Evolutionary conservation across 1,284 basidiomycete genomes (phyloP).

Genomic region (Takashimella tepidaria): DNA sequence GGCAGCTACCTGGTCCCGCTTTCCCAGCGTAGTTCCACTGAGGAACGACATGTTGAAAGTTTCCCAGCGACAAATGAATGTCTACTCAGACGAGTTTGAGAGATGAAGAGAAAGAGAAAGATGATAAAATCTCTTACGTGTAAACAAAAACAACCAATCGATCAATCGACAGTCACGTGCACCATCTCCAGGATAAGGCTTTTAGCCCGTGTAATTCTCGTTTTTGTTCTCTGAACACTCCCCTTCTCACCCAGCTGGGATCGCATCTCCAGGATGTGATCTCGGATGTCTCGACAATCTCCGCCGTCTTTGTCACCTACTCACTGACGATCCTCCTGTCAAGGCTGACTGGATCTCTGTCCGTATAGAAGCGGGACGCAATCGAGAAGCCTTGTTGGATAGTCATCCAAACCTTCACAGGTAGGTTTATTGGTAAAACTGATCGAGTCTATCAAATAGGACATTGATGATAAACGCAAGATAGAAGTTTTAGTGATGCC

Average conservation of each 20-base stretch:
- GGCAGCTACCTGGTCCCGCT: constrained; percentile 4
- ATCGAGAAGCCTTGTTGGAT: constrained; percentile 14
- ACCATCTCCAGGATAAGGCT: constrained; percentile 35
- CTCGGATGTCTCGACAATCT: constrained; percentile 29
- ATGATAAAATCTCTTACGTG: not conserved
- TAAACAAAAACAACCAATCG: not conserved
- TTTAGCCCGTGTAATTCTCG: constrained; percentile 39
- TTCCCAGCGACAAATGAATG: too few relatives aligned
- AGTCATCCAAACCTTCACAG: constrained; percentile 17
- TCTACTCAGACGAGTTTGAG: too few relatives aligned
- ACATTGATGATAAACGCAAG: too few relatives aligned
- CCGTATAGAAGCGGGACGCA: constrained; percentile 31
- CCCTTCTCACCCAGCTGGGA: constrained; percentile 58
- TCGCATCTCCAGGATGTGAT: constrained; percentile 49
- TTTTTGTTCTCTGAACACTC: constrained; percentile 31
- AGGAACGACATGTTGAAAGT: constrained; percentile 18
- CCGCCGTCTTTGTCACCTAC: constrained; percentile 31
- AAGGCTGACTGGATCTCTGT: constrained; percentile 42
- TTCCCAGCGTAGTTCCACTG: constrained; percentile 13
- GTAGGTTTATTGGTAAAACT: too few relatives aligned
- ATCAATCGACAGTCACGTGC: constrained; percentile 1
- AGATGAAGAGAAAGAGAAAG: too few relatives aligned
- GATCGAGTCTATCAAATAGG: too few relatives aligned
- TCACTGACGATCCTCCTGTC: constrained; percentile 27
- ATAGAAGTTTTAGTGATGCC: too few relatives aligned